Evolutionary conservation across 805 yeast species (phyloP), one percentile per base, ranked within the genome.

Genomic region (Pichia occidentalis): DNA sequence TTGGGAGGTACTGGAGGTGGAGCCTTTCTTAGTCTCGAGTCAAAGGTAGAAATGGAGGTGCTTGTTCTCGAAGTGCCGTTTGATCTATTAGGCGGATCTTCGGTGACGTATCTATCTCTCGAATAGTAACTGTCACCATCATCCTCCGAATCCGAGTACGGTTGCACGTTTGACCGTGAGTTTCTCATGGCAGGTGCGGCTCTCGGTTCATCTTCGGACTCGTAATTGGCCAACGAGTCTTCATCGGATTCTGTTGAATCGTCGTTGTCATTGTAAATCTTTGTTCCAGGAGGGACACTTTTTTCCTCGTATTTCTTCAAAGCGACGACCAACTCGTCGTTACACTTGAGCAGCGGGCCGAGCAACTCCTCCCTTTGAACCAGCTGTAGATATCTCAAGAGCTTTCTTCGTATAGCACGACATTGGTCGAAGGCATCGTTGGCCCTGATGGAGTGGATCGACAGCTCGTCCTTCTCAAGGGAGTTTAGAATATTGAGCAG

Each of bases 311-410:
- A 88, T 37, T 66, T 61, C 49, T 77, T 75, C 50, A 92, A 69
- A 0, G 87, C 80, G 4, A 65, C 64, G 6, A 92, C 94, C 44
- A 92, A 70, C 56, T 85, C 88, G 51, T 92, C 98, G 56, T 92
- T 92, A 31, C 96, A 94, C 49, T 76, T 80, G 41, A 92, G 75
- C 45, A 92, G 68, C 30, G 85, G 72, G n/a, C 97, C 97, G 45
- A 92, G 61, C 44, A 77, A 82, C 52, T 85, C 95, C 46, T 88
- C 97, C 42, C 77, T 78, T 29, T 85, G 82, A 28, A 87, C 85
- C 36, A 75, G 68, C 60, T 92, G 97, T 47, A 92, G 68, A 56
- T 87, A 87, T 45, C 86, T 66, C 46, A 92, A 66, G 12, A 92
- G 76, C 50, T 77, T 79, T 43, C 95, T 71, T 56, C 98, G 75